Evolutionary conservation across 768 basidiomycete species (phyloP).

Genomic region (Kwoniella europaea): DNA sequence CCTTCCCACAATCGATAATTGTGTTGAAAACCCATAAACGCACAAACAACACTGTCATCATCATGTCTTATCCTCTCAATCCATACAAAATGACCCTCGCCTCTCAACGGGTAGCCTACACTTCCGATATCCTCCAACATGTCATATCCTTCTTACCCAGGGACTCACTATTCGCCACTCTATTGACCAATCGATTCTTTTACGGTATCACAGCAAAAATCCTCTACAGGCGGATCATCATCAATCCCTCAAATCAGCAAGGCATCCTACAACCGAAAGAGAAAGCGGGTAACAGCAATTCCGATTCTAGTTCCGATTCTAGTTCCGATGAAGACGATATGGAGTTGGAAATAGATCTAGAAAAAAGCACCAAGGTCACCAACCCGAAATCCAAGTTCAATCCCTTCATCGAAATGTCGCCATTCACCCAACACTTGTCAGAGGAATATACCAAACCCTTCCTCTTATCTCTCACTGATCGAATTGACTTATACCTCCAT

Average conservation of each 20-base stretch:
- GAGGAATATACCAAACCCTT: conserved; percentile 3
- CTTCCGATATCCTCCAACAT: conserved; percentile 5
- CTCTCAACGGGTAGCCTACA: background rate
- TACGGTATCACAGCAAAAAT: background rate
- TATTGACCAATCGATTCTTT: conserved; percentile 2
- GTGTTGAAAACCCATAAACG: too few species aligned
- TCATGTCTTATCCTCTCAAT: background rate
- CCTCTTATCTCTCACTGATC: background rate
- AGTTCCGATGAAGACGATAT: background rate
- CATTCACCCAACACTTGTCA: background rate
- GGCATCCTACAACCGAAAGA: background rate
- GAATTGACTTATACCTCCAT: conserved; percentile 3
- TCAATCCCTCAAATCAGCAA: background rate
- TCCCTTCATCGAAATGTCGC: background rate
- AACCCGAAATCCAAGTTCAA: too few species aligned
- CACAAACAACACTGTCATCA: background rate
- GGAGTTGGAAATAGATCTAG: conserved; percentile 2
- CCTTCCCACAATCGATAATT: background rate
- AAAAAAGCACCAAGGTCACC: too few species aligned
- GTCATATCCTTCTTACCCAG: background rate
- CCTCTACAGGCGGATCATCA: conserved; percentile 4
- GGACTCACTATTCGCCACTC: background rate
- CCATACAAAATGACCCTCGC: background rate
- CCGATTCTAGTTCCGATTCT: too few species aligned
- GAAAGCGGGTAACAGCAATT: too few species aligned